Base-by-base conservation (phyloP, 2,329 filamentous ascomycete genomes). In the Colletotrichum gigasporum region DNA sequence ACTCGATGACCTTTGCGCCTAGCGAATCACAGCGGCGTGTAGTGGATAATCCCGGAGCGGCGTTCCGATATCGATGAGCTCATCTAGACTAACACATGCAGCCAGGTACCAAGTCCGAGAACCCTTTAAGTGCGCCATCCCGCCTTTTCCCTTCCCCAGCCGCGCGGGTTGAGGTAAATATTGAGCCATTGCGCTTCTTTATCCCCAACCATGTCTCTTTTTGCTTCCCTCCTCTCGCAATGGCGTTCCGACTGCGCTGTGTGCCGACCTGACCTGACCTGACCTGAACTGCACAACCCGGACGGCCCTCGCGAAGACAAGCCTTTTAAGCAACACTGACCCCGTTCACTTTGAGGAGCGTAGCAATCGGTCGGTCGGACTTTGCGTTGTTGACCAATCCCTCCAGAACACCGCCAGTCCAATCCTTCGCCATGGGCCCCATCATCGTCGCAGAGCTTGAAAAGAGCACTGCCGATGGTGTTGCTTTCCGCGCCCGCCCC, bases 401-500 rank as follows among this genome's bases (percentile, higher is more conserved):
- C 18, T 12, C n/a, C 10, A 2, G 16, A 30, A 28, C 22, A 5
- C 4, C 11, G 24, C 18, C n/a, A 12, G 14, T n/a, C n/a, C n/a
- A n/a, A n/a, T n/a, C 20, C 22, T 45, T 14, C 20, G 69, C 68
- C 22, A 81, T 80, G 68, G 76, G 81, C 57, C 77, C 80, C 56
- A 68, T 72, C 20, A 74, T 75, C 61, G 70, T 68, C 18, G 72
- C 76, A 30, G 75, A 78, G 72, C 71, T 79, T 51, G 66, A 69
- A 11, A 66, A 64, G 58, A 69, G 71, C 61, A 63, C 66, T 58
- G 61, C 63, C 60, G 76, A 80, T 59, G 73, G 72, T 41, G 71
- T 96, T 37, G 88, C 93, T 42, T 97, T 98, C 80, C 91, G 90
- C 75, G 92, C 92, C 5, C 85, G 84, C 62, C 82, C 86, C 64